phyloP scores from a whole-genome alignment of 2,329 filamentous ascomycete species.

The Curvularia sp. region DNA sequence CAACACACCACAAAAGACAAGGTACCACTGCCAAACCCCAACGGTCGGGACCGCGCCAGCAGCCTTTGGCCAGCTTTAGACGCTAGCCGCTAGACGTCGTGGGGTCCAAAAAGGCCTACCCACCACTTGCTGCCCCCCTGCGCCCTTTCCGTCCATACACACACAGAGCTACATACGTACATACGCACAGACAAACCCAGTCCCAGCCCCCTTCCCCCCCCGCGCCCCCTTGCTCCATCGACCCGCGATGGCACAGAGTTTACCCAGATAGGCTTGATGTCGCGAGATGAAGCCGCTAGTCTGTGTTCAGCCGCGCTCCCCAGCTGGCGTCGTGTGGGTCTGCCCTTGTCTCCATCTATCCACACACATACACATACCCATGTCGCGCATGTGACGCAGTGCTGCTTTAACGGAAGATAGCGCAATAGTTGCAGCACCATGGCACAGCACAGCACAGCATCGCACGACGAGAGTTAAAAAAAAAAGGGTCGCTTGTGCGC shows the following conservation, averaged over 20 bases:
- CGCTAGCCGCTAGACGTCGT: conserved; percentile 1
- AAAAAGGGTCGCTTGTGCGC: too few species aligned
- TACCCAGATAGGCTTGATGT: conserved; percentile 14
- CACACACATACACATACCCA: background rate
- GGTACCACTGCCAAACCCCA: conserved; percentile 5
- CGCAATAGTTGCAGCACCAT: too few species aligned
- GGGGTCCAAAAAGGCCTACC: conserved; percentile 7
- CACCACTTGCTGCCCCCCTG: background rate
- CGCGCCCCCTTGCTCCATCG: conserved; percentile 9
- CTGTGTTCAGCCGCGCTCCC: background rate
- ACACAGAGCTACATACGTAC: background rate
- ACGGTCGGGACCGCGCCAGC: conserved; percentile 11
- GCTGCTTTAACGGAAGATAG: background rate
- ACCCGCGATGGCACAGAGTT: conserved; percentile 12
- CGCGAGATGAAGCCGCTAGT: conserved; percentile 9
- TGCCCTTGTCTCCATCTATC: background rate
- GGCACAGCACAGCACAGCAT: too few species aligned
- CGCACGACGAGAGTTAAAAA: too few species aligned
- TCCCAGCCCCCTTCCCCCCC: background rate
- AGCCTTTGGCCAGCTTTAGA: too few species aligned
- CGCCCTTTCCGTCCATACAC: background rate
- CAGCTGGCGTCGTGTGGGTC: background rate
- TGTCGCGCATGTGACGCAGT: conserved; percentile 5
- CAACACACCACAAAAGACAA: background rate
- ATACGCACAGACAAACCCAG: background rate